These are phyloP conservation scores for Metschnikowia chrysomelidarum DNA, from an alignment of 805 yeast species.

Conservation along the genomic window DNA sequence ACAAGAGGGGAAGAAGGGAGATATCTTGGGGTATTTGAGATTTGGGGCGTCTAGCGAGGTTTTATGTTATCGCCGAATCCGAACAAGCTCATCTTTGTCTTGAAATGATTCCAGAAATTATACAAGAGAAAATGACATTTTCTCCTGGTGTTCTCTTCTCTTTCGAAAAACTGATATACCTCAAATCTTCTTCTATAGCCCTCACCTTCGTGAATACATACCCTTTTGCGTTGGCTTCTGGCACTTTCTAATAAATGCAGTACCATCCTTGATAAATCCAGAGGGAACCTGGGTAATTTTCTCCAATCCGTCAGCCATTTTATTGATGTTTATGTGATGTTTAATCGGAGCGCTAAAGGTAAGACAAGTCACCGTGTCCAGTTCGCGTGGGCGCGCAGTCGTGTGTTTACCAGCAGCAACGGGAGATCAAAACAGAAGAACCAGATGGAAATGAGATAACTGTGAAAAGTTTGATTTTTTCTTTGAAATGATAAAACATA, in stretches of 20 bases:
- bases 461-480: too few species aligned
- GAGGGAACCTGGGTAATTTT: slow-evolving; percentile 82
- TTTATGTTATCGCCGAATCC: too few species aligned
- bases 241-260: slow-evolving; percentile 85
- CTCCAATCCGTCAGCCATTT: slow-evolving; percentile 63
- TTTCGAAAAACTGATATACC: not conserved
- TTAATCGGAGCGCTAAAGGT: not conserved
- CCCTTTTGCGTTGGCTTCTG: slow-evolving; percentile 87
- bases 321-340: slow-evolving; percentile 2
- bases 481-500: too few species aligned
- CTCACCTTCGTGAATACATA: slow-evolving; percentile 30
- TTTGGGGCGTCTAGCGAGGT: too few species aligned
- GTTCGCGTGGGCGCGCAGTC: slow-evolving; percentile 9
- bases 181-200: not conserved
- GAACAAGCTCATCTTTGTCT: too few species aligned
- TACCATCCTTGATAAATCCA: slow-evolving; percentile 89
- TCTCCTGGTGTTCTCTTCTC: not conserved
- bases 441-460: too few species aligned
- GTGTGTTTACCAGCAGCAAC: slow-evolving; percentile 7
- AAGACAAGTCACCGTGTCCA: slow-evolving; percentile 11
- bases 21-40: not conserved
- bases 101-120: too few species aligned
- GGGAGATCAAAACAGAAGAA: too few species aligned
- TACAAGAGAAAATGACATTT: not conserved
- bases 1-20: too few species aligned